Evolutionary conservation across 2,329 filamentous ascomycete genomes (phyloP).

Genomic region (Byssothecium circinans): DNA sequence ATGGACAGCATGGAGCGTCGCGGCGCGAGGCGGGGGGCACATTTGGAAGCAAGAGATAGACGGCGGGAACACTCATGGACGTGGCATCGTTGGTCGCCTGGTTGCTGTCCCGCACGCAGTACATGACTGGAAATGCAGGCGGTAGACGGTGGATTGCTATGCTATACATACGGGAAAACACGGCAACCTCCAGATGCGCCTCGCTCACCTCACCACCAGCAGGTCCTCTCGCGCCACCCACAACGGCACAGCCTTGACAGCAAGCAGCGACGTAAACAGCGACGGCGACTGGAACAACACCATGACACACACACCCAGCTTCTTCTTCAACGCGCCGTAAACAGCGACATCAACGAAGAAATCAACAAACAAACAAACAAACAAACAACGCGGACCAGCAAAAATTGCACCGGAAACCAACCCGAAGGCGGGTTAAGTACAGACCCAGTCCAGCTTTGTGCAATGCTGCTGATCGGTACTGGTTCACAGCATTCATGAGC

Average conservation of each 20-base stretch:
- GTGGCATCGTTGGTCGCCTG: conserved; percentile 48
- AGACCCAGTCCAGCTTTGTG: conserved; percentile 25
- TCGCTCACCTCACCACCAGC: too few relatives aligned
- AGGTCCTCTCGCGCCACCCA: too few relatives aligned
- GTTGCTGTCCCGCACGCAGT: conserved; percentile 47
- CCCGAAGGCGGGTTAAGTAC: conserved; percentile 2
- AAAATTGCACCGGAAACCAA: conserved; percentile 11
- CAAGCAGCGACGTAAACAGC: too few relatives aligned
- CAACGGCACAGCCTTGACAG: too few relatives aligned
- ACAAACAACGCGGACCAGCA: conserved; percentile 12
- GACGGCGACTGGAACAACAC: too few relatives aligned
- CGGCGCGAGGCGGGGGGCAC: conserved; percentile 12
- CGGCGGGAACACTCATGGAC: conserved; percentile 24
- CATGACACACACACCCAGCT: too few relatives aligned
- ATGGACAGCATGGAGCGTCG: conserved; percentile 40
- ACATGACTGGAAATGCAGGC: conserved; percentile 49
- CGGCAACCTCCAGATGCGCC: too few relatives aligned
- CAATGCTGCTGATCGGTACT: conserved; percentile 25
- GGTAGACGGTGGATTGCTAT: conserved; percentile 47
- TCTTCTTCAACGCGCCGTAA: conserved; percentile 13
- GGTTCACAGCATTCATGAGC: conserved; percentile 8
- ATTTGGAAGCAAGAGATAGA: conserved; percentile 16
- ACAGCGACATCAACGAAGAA: conserved; percentile 15
- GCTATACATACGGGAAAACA: conserved; percentile 11
- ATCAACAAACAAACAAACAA: too few relatives aligned